phyloP scores from a whole-genome alignment of 2,329 filamentous ascomycete species.

The Sporothrix inflata region DNA sequence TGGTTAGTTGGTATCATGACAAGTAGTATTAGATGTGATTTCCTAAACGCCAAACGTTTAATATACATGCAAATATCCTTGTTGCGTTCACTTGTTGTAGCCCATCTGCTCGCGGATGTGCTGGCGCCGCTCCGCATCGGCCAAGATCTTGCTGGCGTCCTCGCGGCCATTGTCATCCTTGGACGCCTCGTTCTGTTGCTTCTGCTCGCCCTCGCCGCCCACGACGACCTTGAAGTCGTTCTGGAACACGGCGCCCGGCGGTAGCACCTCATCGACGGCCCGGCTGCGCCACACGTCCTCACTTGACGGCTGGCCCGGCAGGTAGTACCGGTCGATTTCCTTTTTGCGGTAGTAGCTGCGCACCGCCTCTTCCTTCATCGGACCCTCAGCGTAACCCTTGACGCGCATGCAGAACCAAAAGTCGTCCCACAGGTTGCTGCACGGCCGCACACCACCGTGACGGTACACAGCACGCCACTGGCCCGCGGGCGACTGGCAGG shows the following conservation, averaged over 20 bases:
- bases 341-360: slow-evolving; percentile 69
- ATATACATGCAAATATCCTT: not conserved
- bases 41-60: not conserved
- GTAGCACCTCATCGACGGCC: slow-evolving; percentile 55
- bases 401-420: slow-evolving; percentile 98
- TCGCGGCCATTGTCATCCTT: slow-evolving; percentile 44
- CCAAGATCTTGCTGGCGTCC: slow-evolving; percentile 50
- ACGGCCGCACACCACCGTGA: slow-evolving; percentile 74
- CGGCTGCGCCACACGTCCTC: slow-evolving; percentile 89
- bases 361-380: slow-evolving; percentile 63
- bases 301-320: slow-evolving; percentile 67
- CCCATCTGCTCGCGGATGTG: slow-evolving; percentile 43
- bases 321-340: slow-evolving; percentile 69
- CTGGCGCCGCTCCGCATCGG: slow-evolving; percentile 45
- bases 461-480: slow-evolving; percentile 94
- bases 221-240: slow-evolving; percentile 35
- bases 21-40: not conserved
- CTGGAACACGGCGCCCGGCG: slow-evolving; percentile 51
- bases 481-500: slow-evolving; percentile 88
- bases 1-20: not conserved
- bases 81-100: slow-evolving; percentile 33
- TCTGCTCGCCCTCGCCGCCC: slow-evolving; percentile 34
- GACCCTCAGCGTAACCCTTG: slow-evolving; percentile 61
- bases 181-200: slow-evolving; percentile 24
- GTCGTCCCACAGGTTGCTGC: slow-evolving; percentile 84